Percentiles rank a stretch among this genome's conserved stretches.
These are phyloP conservation scores for Flueggea neowawraea DNA, from an alignment of 441 rosid genomes.

Conservation along the genomic window DNA sequence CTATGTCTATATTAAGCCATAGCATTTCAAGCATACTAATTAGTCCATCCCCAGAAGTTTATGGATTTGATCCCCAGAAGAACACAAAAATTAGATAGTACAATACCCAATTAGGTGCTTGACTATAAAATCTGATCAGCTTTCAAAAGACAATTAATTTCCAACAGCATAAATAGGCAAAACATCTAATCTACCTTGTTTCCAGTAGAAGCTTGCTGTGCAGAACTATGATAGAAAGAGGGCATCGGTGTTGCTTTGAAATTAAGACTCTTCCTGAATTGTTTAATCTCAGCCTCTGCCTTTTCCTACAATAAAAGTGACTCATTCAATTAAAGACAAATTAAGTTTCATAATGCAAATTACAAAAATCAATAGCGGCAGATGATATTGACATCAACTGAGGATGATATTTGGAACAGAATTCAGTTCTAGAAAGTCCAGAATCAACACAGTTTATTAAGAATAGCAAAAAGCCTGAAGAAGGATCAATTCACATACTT, in stretches of 20 bases:
- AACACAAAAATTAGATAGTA: too few relatives aligned
- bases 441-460: too few relatives aligned
- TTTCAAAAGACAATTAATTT: neutral
- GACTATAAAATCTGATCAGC: too few relatives aligned
- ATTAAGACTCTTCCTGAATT: slow-evolving; percentile 66
- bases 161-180: slow-evolving; percentile 5
- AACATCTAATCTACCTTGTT: slow-evolving; percentile 45
- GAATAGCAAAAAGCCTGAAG: neutral
- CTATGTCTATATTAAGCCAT: too few relatives aligned
- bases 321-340: neutral
- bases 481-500: slow-evolving; percentile 33
- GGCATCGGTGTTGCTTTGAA: slow-evolving; percentile 92
- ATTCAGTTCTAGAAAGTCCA: too few relatives aligned
- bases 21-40: too few relatives aligned
- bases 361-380: neutral
- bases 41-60: too few relatives aligned
- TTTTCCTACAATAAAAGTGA: slow-evolving; percentile 40
- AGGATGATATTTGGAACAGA: too few relatives aligned
- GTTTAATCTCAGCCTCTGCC: slow-evolving; percentile 60
- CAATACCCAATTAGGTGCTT: too few relatives aligned
- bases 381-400: neutral
- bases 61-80: too few relatives aligned
- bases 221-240: slow-evolving; percentile 53
- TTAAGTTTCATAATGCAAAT: too few relatives aligned
- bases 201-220: slow-evolving; percentile 28